Conservation (phyloP, 208 protist species). For the Crithidia sp. region DNA sequence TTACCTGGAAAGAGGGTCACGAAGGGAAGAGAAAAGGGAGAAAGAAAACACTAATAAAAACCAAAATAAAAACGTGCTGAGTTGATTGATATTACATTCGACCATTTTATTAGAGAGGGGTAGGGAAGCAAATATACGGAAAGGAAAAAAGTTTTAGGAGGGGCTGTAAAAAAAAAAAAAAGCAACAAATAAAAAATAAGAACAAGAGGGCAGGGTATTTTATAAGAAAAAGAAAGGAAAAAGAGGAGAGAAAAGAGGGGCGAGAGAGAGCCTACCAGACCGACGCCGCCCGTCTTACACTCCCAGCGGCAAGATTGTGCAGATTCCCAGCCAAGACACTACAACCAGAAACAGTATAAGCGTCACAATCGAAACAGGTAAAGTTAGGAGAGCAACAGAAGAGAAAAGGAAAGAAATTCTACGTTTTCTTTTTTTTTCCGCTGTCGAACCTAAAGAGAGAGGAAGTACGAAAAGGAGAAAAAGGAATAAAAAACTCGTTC, state of each 20-base stretch:
- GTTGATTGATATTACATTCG: background rate
- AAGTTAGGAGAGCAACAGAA: background rate
- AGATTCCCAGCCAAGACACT: too few relatives aligned
- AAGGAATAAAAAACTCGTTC: background rate
- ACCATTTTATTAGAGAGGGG: too few relatives aligned
- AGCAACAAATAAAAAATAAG: background rate
- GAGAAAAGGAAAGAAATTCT: conserved; percentile 13
- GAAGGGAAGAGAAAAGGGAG: background rate
- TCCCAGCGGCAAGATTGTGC: too few relatives aligned
- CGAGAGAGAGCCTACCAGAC: background rate
- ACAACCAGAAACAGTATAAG: background rate
- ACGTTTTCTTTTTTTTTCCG: conserved; percentile 13
- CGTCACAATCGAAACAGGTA: background rate
- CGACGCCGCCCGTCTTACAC: too few relatives aligned
- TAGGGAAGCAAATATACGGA: too few relatives aligned
- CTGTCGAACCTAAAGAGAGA: too few relatives aligned
- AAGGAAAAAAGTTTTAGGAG: too few relatives aligned
- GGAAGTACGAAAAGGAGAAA: conserved; percentile 1
- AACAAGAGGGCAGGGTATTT: background rate
- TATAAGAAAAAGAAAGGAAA: conserved; percentile 15
- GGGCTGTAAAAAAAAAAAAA: background rate
- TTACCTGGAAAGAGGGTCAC: too few relatives aligned
- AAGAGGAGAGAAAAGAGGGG: conserved; percentile 3
- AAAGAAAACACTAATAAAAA: background rate
- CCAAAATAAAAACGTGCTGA: background rate